A percentile compares a stretch with the other conserved stretches of the same genome.
Evolutionary conservation across 2,329 filamentous ascomycete genomes (phyloP).

Genomic region (Neofusicoccum parvum): DNA sequence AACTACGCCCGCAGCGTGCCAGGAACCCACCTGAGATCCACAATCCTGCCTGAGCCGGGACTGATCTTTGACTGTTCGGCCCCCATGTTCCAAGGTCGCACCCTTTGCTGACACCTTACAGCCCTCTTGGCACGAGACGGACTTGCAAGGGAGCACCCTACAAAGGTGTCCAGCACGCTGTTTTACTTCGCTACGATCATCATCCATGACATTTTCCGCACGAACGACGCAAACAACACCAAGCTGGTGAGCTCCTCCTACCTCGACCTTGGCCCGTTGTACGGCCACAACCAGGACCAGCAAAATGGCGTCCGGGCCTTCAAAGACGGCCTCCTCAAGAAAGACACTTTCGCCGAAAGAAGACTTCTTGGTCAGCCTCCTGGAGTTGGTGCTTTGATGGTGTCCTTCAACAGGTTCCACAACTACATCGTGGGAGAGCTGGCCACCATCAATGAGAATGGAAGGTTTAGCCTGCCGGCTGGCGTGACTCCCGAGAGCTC

Average conservation of each 20-base stretch:
- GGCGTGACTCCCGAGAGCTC: slow-evolving; percentile 33
- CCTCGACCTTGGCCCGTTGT: slow-evolving; percentile 68
- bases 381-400: slow-evolving; percentile 60
- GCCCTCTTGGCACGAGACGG: slow-evolving; percentile 58
- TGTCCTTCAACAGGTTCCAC: slow-evolving; percentile 71
- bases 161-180: slow-evolving; percentile 68
- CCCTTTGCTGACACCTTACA: slow-evolving; percentile 64
- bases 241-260: slow-evolving; percentile 68
- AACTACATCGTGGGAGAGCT: slow-evolving; percentile 77
- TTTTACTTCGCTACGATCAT: slow-evolving; percentile 69
- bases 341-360: slow-evolving; percentile 65
- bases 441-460: slow-evolving; percentile 77
- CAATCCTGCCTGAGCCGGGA: slow-evolving; percentile 25
- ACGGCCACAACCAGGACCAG: slow-evolving; percentile 65
- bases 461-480: slow-evolving; percentile 68
- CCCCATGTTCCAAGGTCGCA: slow-evolving; percentile 50
- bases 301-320: slow-evolving; percentile 64
- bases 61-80: slow-evolving; percentile 5
- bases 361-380: slow-evolving; percentile 64
- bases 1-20: slow-evolving; percentile 65
- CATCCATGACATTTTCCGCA: slow-evolving; percentile 60
- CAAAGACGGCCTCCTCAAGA: slow-evolving; percentile 64
- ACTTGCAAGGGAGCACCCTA: slow-evolving; percentile 60
- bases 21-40: slow-evolving; percentile 53
- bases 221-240: slow-evolving; percentile 59